These are phyloP conservation scores for Discostella stelligera DNA, from an alignment of 352 stramenopile species.

Conservation along the genomic window DNA sequence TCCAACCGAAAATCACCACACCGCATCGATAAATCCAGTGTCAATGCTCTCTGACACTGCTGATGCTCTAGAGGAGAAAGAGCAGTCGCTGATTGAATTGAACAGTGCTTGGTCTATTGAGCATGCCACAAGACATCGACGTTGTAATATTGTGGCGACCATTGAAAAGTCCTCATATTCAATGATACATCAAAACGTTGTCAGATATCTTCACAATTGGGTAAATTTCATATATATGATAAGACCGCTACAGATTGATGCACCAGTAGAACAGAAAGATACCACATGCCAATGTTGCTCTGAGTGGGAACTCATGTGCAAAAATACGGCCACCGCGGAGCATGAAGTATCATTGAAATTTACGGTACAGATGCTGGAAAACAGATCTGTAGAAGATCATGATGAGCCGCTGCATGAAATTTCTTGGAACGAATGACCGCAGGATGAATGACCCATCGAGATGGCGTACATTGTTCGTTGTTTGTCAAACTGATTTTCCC, in stretches of 20 bases:
- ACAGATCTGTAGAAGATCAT: constrained; percentile 4
- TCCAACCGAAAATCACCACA: neutral
- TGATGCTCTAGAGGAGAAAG: constrained; percentile 18
- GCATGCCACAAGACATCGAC: constrained; percentile 4
- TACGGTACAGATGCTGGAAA: constrained; percentile 3
- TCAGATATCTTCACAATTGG: constrained; percentile 33
- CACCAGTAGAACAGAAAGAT: neutral
- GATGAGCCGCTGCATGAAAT: constrained; percentile 19
- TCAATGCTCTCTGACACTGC: constrained; percentile 36
- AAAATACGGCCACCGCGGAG: neutral
- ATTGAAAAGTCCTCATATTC: constrained; percentile 21
- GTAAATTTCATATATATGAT: constrained; percentile 26
- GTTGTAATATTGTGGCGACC: constrained; percentile 27
- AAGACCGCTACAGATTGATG: neutral
- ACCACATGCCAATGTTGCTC: neutral
- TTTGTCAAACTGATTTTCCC: neutral
- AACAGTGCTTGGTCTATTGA: neutral
- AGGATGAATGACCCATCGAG: neutral
- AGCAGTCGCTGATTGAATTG: constrained; percentile 7
- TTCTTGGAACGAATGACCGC: constrained; percentile 19
- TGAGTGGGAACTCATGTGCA: constrained; percentile 25
- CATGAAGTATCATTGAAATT: constrained; percentile 18
- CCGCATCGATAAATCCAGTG: constrained; percentile 1
- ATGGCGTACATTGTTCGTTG: neutral
- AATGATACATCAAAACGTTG: constrained; percentile 22